phyloP scores from a whole-genome alignment of 1,139 yeast species.

The Diutina ranongensis region DNA sequence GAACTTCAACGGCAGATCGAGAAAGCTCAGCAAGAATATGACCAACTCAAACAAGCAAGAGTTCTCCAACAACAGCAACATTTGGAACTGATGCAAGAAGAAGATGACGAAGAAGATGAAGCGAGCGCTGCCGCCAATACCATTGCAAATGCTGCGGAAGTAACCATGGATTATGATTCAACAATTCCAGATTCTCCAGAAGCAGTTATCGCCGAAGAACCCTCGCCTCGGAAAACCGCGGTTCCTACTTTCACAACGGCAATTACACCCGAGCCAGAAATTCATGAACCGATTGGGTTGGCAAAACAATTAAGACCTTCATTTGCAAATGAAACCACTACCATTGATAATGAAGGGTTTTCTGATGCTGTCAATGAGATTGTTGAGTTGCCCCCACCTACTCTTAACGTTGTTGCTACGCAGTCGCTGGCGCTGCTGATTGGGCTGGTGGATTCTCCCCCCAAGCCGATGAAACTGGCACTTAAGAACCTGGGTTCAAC shows the following conservation, averaged over 20 bases:
- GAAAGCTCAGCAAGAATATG: background rate
- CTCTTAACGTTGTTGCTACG: background rate
- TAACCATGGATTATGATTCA: background rate
- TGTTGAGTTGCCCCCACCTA: background rate
- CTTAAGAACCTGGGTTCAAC: background rate
- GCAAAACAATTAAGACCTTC: constrained; percentile 2
- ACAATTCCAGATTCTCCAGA: constrained; percentile 2
- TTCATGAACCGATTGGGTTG: background rate
- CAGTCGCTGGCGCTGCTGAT: constrained; percentile 4
- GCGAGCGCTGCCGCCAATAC: background rate
- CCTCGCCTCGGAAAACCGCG: no score
- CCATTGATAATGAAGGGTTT: background rate
- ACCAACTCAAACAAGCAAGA: background rate
- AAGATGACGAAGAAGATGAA: constrained; percentile 1
- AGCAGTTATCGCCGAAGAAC: no score
- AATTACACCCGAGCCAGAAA: background rate
- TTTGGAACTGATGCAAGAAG: background rate
- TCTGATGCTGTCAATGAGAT: background rate
- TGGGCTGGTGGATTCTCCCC: background rate
- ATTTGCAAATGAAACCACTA: background rate
- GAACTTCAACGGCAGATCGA: constrained; percentile 1
- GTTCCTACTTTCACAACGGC: no score
- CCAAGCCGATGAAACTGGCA: constrained; percentile 6
- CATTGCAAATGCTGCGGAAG: background rate
- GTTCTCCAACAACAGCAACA: background rate